Evolutionary conservation across 2,329 filamentous ascomycete genomes (phyloP).

Genomic region (Colletotrichum salicis): DNA sequence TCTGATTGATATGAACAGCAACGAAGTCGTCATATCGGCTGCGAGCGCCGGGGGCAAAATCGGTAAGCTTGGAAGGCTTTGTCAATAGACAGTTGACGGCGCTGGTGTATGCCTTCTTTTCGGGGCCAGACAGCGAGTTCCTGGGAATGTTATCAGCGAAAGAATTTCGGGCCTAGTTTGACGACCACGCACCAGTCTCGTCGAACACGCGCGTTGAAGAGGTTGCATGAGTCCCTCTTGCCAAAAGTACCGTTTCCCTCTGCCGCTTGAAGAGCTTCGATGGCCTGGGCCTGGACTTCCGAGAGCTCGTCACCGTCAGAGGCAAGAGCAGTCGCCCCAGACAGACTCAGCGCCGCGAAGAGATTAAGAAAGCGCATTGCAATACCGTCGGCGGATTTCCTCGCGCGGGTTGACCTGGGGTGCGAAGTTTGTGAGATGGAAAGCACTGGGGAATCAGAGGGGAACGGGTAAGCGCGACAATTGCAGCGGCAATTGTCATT

Average conservation of each 20-base stretch:
- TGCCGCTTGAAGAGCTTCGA: slow-evolving; percentile 9
- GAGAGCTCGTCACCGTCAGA: slow-evolving; percentile 13
- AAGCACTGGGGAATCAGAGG: too few species aligned
- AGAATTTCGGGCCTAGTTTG: rapidly evolving
- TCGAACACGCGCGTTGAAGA: slow-evolving; percentile 9
- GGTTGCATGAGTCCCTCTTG: slow-evolving; percentile 10
- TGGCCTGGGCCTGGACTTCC: slow-evolving; percentile 1
- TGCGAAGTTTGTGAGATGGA: neutral
- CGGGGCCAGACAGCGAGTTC: slow-evolving; percentile 38
- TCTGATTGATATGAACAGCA: slow-evolving; percentile 31
- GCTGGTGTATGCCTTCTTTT: slow-evolving; percentile 33
- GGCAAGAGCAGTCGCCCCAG: neutral
- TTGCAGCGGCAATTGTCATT: neutral
- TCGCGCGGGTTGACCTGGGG: neutral
- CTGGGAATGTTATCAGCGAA: slow-evolving; percentile 20
- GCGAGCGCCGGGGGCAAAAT: slow-evolving; percentile 33
- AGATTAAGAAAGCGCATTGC: slow-evolving; percentile 1
- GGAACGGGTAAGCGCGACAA: too few species aligned
- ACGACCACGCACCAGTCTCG: slow-evolving; percentile 4
- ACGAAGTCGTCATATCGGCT: slow-evolving; percentile 36
- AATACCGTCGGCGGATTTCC: neutral
- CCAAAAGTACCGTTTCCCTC: neutral
- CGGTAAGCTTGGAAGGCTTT: slow-evolving; percentile 12
- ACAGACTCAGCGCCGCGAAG: neutral
- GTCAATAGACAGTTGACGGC: slow-evolving; percentile 34